Percentiles rank a stretch among this genome's conserved stretches.
phyloP scores from a whole-genome alignment of 768 basidiomycete species.

The Serendipita sp. region DNA sequence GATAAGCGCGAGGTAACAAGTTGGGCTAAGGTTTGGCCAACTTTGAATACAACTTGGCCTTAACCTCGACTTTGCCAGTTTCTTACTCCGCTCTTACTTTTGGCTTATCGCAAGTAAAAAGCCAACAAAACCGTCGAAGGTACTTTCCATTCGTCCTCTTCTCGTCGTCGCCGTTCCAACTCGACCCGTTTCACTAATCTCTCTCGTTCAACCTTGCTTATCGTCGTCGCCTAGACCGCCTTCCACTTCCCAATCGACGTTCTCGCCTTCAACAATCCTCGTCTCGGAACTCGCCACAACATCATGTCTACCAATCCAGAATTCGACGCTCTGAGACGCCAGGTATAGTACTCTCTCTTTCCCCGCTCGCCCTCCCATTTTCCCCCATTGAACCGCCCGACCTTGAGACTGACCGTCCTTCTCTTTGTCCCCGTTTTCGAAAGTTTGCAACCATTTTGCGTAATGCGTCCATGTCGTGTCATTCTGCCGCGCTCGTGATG shows the following conservation, averaged over 20 bases:
- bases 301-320: background rate
- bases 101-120: background rate
- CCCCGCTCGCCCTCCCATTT: background rate
- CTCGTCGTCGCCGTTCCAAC: background rate
- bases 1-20: too few species aligned
- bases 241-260: too few species aligned
- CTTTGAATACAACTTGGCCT: background rate
- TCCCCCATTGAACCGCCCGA: background rate
- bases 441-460: background rate
- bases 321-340: background rate
- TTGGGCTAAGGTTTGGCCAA: background rate
- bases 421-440: background rate
- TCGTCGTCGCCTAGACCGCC: too few species aligned
- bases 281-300: background rate
- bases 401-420: background rate
- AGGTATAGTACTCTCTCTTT: background rate
- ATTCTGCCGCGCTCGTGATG: background rate
- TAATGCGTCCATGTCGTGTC: background rate
- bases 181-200: too few species aligned
- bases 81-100: background rate
- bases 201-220: too few species aligned
- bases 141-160: background rate
- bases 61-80: background rate
- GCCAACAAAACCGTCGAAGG: background rate
- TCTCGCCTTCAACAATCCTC: background rate